These are phyloP conservation scores for Colletotrichum cereale DNA, from an alignment of 2,329 filamentous ascomycete genomes.

Conservation along the genomic window DNA sequence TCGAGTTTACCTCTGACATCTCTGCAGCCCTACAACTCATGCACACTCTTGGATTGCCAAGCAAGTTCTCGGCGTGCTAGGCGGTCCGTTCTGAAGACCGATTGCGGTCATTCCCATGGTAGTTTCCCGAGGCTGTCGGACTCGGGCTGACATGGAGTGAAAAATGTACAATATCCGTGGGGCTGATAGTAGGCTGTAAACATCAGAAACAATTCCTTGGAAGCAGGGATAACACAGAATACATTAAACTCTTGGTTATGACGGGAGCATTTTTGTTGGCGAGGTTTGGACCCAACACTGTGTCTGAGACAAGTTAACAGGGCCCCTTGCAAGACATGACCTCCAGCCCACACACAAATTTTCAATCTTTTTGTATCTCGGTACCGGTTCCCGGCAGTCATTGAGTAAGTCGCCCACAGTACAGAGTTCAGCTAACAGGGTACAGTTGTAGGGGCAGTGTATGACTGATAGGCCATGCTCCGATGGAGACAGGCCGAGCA, in stretches of 20 bases:
- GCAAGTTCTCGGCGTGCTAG: slow-evolving; percentile 14
- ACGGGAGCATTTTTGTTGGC: slow-evolving; percentile 4
- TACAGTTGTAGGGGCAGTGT: neutral
- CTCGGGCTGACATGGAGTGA: neutral
- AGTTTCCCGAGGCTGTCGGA: neutral
- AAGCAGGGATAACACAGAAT: slow-evolving; percentile 4
- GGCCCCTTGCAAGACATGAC: slow-evolving; percentile 26
- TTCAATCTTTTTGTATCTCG: neutral
- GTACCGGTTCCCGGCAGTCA: neutral
- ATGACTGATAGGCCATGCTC: neutral
- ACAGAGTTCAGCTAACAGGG: neutral
- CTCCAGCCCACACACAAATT: slow-evolving; percentile 14
- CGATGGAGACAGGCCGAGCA: neutral
- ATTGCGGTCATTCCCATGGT: neutral
- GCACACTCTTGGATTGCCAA: slow-evolving; percentile 37
- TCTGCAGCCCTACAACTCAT: slow-evolving; percentile 28
- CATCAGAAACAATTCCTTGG: neutral
- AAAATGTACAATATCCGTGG: neutral
- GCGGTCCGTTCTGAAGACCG: slow-evolving; percentile 18
- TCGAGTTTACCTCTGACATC: slow-evolving; percentile 2
- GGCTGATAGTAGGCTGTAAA: neutral
- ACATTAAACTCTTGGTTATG: neutral
- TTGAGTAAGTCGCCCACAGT: slow-evolving; percentile 6
- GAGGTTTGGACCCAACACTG: neutral
- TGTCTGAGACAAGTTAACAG: slow-evolving; percentile 1